phyloP scores from a whole-genome alignment of 768 basidiomycete genomes.

The Exsudoporus frostii region DNA sequence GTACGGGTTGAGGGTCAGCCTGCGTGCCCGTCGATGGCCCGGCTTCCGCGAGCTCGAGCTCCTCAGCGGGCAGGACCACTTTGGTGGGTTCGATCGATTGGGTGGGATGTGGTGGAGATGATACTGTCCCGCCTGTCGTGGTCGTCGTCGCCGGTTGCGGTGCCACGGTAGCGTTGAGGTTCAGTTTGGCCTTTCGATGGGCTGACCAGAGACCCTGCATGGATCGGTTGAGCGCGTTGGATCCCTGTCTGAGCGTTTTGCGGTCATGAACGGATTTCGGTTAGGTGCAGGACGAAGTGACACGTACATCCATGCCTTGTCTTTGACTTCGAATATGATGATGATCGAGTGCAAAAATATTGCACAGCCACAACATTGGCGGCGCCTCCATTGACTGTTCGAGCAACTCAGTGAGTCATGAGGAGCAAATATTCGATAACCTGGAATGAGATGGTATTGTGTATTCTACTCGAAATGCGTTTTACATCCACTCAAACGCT shows the following conservation, averaged over 20 bases:
- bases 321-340: no score
- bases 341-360: not conserved
- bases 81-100: conserved; percentile 26
- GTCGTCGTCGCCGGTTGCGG: not conserved
- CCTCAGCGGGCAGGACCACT: conserved; percentile 16
- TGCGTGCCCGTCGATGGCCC: conserved; percentile 10
- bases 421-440: no score
- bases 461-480: conserved; percentile 36
- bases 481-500: conserved; percentile 43
- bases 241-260: conserved; percentile 56
- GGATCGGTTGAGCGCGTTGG: conserved; percentile 72
- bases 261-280: conserved; percentile 8
- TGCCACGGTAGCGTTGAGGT: conserved; percentile 48
- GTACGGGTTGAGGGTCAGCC: not conserved
- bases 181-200: conserved; percentile 63
- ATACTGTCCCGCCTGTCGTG: conserved; percentile 5
- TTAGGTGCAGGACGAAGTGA: not conserved
- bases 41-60: conserved; percentile 10
- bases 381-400: no score
- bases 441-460: no score
- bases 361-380: not conserved
- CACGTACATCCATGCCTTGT: conserved; percentile 18
- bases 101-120: not conserved
- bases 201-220: conserved; percentile 79
- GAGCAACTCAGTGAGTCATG: no score